Base-by-base conservation (phyloP, 139 green algal genomes). In the Chlorella vulgaris region DNA sequence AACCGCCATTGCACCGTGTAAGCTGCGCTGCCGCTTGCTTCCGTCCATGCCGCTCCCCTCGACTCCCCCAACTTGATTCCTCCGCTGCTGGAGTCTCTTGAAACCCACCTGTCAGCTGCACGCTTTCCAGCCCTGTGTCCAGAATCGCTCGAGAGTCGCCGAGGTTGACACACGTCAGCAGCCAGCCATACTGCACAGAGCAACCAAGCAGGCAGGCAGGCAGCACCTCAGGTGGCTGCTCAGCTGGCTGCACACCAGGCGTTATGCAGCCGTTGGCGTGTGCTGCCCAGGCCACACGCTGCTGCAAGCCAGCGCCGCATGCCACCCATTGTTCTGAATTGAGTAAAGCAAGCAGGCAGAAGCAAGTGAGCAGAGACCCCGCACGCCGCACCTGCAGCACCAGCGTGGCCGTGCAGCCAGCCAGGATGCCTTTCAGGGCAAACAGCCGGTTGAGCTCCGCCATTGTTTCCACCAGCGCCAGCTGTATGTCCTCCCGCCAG, bases 141-240 rank as follows among this genome's bases (percentile, higher is more conserved):
- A 98, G 82, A 4, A 94, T 83, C 0, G 92, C 90, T 0, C 90
- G 87, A 7, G 92, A 97, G 90, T 99, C 96, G 0, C 96, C 96
- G 21, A 97, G 86, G 80, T 93, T 95, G 2, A 92, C 96, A 6
- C 93, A 84, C 1, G 93, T 97, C 18, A 99, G 74, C 68, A 95
- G 85, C 88, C 92, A 94, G 61, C 91, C 95, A 4, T 79, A 85
- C 62, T 91, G 69, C 65, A 33, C 42, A 28, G 22, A 40, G 40
- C 6, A 26, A 61, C 7, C 29, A 31, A 28, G 31, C 63, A 22
- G 8, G 7, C 7, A 28, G 24, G 31, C 7, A 18, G n/a, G 31
- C 63, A 40, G 29, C 29, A 22, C 6, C n/a, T 29, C 19, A 29
- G 7, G 89, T 90, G 31, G 82, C 89, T 26, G 89, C 91, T 31